Evolutionary conservation across 2,329 filamentous ascomycete genomes (phyloP).

Genomic region (Incumbomyces lentus): DNA sequence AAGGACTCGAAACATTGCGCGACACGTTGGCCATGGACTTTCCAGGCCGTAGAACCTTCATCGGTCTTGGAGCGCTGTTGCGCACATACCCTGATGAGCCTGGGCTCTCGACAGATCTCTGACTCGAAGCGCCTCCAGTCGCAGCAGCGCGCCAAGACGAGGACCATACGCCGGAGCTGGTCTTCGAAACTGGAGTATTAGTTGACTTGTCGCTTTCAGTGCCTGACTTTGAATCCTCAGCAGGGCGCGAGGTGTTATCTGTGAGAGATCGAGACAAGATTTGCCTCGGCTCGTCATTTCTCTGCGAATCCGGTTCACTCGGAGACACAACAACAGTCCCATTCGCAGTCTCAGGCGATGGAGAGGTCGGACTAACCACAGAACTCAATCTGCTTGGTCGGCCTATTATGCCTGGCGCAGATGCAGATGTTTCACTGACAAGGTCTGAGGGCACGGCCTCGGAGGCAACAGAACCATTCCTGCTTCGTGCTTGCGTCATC

Average conservation of each 20-base stretch:
- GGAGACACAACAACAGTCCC: neutral
- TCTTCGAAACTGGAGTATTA: slow-evolving; percentile 18
- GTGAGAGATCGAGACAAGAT: neutral
- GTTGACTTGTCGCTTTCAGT: slow-evolving; percentile 24
- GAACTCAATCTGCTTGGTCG: slow-evolving; percentile 19
- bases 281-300: neutral
- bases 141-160: slow-evolving; percentile 19
- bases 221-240: slow-evolving; percentile 22
- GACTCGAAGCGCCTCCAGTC: slow-evolving; percentile 6
- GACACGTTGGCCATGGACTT: slow-evolving; percentile 42
- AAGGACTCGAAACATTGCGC: slow-evolving; percentile 27
- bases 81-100: slow-evolving; percentile 16
- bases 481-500: slow-evolving; percentile 42
- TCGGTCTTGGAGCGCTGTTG: slow-evolving; percentile 45
- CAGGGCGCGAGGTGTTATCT: neutral
- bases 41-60: slow-evolving; percentile 87
- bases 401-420: slow-evolving; percentile 26
- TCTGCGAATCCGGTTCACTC: neutral
- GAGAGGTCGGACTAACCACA: slow-evolving; percentile 19
- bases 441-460: slow-evolving; percentile 14
- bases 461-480: slow-evolving; percentile 12
- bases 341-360: slow-evolving; percentile 15
- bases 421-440: slow-evolving; percentile 19
- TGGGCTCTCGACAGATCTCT: slow-evolving; percentile 11
- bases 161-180: slow-evolving; percentile 19